A percentile compares a stretch with the other conserved stretches of the same genome.
phyloP scores from a whole-genome alignment of 495 filamentous ascomycete species.

The Penicillium macrosclerotiorum region DNA sequence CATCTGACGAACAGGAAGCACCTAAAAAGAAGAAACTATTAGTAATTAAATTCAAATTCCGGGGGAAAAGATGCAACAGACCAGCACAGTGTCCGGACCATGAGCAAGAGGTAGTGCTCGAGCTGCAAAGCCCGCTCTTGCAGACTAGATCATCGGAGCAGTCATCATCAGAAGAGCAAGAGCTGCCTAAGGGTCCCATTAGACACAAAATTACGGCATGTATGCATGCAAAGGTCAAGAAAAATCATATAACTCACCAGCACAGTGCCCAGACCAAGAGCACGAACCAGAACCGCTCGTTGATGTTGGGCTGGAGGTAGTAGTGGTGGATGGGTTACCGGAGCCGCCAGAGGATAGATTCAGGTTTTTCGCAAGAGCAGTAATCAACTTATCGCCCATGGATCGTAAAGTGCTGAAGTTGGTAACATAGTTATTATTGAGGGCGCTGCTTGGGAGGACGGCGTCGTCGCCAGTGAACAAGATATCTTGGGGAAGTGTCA shows the following conservation, averaged over 20 bases:
- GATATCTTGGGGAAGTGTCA: slow-evolving; percentile 24
- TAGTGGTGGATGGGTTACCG: slow-evolving; percentile 1
- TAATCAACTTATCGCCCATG: slow-evolving; percentile 31
- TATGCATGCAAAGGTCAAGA: not conserved
- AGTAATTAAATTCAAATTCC: not conserved
- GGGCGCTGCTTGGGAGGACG: slow-evolving; percentile 28
- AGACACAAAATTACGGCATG: not conserved
- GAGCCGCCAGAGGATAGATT: slow-evolving; percentile 16
- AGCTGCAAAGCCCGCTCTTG: slow-evolving; percentile 2
- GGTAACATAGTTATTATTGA: slow-evolving; percentile 35
- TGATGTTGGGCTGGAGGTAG: not conserved
- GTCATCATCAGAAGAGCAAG: slow-evolving; percentile 19
- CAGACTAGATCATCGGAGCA: slow-evolving; percentile 20
- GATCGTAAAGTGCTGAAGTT: slow-evolving; percentile 34
- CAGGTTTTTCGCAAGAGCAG: slow-evolving; percentile 35
- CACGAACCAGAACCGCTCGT: slow-evolving; percentile 8
- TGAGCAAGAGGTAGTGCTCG: slow-evolving; percentile 8
- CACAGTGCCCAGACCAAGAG: slow-evolving; percentile 22
- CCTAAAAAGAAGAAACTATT: slow-evolving; percentile 14
- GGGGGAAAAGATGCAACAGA: not conserved
- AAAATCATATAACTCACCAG: slow-evolving; percentile 15
- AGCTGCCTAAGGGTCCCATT: slow-evolving; percentile 11
- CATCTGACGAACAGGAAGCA: slow-evolving; percentile 18
- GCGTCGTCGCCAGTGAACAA: slow-evolving; percentile 32
- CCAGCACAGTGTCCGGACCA: slow-evolving; percentile 23